Base-by-base conservation (phyloP, 176 grass and related monocot genomes). In the Bolboschoenus planiculmis region DNA sequence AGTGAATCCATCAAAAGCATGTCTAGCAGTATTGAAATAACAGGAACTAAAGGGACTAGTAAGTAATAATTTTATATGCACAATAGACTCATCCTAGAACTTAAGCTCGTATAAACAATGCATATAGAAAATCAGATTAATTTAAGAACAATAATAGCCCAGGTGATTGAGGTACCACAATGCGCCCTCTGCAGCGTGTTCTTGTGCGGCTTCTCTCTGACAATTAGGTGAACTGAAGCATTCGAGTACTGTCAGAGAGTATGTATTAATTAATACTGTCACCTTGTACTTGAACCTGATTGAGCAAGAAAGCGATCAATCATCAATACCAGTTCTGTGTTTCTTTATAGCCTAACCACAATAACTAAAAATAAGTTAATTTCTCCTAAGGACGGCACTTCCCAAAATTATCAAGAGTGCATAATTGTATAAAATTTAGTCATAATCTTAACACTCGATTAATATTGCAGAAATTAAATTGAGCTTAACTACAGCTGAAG, bases 281-380 rank as follows among this genome's bases (percentile, higher is more conserved):
- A 81, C 88, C 86, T 87, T 97, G 86, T 75, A 97, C 10, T 3
- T 83, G 87, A 92, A 97, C 64, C 89, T 97, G 86, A 81, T 42
- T 65, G 1, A 53, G 2, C 15, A 63, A 60, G 14, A 39, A 63
- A 63, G 11, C 16, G 10, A 59, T 61, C 7, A 63, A 16, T 23
- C n/a, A 36, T 61, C 7, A 63, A 16, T 23, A 47, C 23, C 1
- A 47, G 10, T 47, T 23, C 2, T 74, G 40, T 47, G 4, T 47
- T 74, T 47, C 68, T 46, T 46, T 75, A 16, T 13, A 48, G 23
- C 23, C 43, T 15, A 29, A 27, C 70, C 43, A 75, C 10, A 26
- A 48, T 16, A 50, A 14, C 5, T 66, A 14, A 66, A 13, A 1
- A 16, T n/a, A 50, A 86, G 66, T 7, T 9, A 70, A 40, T 29